Evolutionary conservation across 2,329 filamentous ascomycete genomes (phyloP).

Genomic region (Pseudogymnoascus sp.): DNA sequence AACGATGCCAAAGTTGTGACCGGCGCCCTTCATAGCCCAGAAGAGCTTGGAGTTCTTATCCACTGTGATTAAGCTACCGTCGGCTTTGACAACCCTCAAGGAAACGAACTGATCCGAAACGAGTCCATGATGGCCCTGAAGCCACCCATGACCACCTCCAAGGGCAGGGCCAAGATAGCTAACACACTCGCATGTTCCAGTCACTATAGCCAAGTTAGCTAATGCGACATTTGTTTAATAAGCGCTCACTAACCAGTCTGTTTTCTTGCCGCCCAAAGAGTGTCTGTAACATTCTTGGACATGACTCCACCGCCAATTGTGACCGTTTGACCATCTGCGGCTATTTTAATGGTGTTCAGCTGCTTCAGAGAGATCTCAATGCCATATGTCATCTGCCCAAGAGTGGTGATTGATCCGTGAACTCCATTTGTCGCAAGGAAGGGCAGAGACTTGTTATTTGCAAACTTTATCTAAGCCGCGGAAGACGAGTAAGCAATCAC

Average conservation of each 20-base stretch:
- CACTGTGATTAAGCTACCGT: conserved; percentile 40
- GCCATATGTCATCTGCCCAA: conserved; percentile 13
- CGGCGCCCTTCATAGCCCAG: conserved; percentile 49
- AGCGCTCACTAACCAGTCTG: conserved; percentile 35
- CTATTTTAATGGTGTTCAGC: conserved; percentile 23
- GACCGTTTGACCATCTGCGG: conserved; percentile 23
- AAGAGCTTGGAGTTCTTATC: conserved; percentile 40
- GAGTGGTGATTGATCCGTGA: conserved; percentile 35
- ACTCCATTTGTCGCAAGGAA: conserved; percentile 45
- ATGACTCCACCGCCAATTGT: conserved; percentile 27
- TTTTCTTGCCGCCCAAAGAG: conserved; percentile 25
- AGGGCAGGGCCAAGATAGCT: conserved; percentile 41
- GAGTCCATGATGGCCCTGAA: conserved; percentile 47
- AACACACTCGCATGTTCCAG: conserved; percentile 39
- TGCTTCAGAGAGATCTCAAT: conserved; percentile 13
- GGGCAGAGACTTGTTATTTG: conserved; percentile 37
- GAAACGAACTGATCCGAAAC: conserved; percentile 35
- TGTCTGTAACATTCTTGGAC: conserved; percentile 22
- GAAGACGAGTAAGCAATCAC: not conserved
- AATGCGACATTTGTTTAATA: conserved; percentile 37
- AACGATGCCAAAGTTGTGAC: conserved; percentile 51
- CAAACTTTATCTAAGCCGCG: conserved; percentile 36
- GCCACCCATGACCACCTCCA: conserved; percentile 51
- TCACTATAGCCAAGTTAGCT: conserved; percentile 23
- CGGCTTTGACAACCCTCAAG: conserved; percentile 41